Percentiles rank a stretch among this genome's conserved stretches.
Conservation (phyloP, 2,329 filamentous ascomycete species). For the Pseudocercospora musae region DNA sequence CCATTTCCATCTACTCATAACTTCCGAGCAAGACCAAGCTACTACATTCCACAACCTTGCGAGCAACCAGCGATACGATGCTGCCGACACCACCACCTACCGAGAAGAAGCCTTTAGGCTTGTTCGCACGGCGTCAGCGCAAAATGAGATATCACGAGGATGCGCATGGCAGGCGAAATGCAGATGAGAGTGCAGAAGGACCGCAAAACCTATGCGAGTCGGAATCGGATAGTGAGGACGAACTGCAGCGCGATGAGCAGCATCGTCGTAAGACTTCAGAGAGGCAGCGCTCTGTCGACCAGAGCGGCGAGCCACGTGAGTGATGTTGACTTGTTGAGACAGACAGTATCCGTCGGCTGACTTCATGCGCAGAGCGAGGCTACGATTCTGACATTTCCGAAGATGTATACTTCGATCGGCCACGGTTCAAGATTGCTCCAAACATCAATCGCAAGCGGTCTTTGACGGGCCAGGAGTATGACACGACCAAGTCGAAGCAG, state of each 20-base stretch:
- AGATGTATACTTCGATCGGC: not conserved
- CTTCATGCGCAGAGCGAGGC: not conserved
- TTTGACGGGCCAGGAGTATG: conserved; percentile 2
- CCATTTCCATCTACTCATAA: not conserved
- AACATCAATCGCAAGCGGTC: conserved; percentile 16
- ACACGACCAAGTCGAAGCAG: conserved; percentile 18
- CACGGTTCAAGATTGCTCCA: conserved; percentile 14
- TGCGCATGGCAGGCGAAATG: conserved; percentile 17
- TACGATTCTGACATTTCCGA: not conserved
- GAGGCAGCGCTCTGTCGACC: not conserved
- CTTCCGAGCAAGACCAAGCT: not conserved
- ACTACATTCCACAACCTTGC: not conserved
- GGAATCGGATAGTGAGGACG: conserved; percentile 23
- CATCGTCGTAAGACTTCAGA: not conserved
- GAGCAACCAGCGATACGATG: not conserved
- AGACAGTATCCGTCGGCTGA: not conserved
- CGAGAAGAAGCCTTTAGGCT: not conserved
- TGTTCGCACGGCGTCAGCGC: not conserved
- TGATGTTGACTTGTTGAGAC: not conserved
- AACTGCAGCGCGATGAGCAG: not conserved
- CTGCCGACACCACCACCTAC: conserved; percentile 3
- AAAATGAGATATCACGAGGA: conserved; percentile 25
- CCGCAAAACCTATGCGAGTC: conserved; percentile 23
- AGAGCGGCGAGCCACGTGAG: not conserved
- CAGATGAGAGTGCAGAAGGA: conserved; percentile 20